Base-by-base conservation (phyloP, 768 basidiomycete genomes). In the Austroboletus festivus region DNA sequence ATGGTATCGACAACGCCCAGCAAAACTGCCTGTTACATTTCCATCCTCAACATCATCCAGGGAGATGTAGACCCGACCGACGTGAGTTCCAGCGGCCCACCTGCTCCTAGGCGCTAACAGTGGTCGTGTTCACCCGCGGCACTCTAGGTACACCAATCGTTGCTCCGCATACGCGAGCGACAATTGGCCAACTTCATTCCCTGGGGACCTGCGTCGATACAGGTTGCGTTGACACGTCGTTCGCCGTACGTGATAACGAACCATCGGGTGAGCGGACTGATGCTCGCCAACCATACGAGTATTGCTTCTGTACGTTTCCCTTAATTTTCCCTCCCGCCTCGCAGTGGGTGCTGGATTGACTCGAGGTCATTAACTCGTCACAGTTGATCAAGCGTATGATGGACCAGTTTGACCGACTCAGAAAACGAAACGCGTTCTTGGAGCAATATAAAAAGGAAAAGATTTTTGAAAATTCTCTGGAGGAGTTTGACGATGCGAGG, bases 211-310 rank as follows among this genome's bases (percentile, higher is more conserved):
- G 94, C 94, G 5, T 94, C 93, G 30, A 95, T 96, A 59, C 96
- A 99, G 69, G 95, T 99, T 7, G 95, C 96, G 5, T 71, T 97
- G 51, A 96, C 94, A 2, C 84, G 90, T 49, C 85, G 81, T 58
- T 93, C 91, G 15, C 93, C 93, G 6, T 95, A 95, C 61, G 73
- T 96, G 45, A 76, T 82, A 5, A 84, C 89, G 33, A 89, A 86
- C 59, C 93, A 99, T 67, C 86, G 94, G 12, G 94, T 98, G 47
- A 97, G 94, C 65, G 95, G 95, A 0, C 76, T 99, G 43, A 98
- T 99, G 96, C 80, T 99, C 42, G 96, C 94, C 10, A 99, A 99
- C 60, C 96, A 99, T 66, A 99, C 96, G n/a, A 93, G 93, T 59
- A 93, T 99, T 50, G 92, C 92, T 22, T 93, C 93, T 28, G 90